A percentile compares a stretch with the other conserved stretches of the same genome.
Conservation (phyloP, 306 rosid species). For the Sindora glabra region DNA sequence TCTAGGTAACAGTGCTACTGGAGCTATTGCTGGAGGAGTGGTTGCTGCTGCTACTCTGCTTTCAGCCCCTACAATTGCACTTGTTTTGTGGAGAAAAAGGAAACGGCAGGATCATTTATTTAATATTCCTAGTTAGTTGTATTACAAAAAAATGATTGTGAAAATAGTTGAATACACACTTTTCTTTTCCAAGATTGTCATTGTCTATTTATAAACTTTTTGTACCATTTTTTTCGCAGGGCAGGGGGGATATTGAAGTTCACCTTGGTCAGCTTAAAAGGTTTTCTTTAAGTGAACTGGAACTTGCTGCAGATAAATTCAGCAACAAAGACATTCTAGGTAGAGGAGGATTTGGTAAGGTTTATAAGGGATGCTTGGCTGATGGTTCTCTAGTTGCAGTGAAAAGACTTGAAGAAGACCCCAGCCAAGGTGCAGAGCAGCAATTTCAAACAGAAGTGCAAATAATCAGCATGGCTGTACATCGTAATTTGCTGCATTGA, state of each 20-base stretch:
- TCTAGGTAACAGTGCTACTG: slow-evolving; percentile 54
- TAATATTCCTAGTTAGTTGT: slow-evolving; percentile 96
- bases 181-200: not conserved
- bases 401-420: slow-evolving; percentile 22
- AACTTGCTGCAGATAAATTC: not conserved
- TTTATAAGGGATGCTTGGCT: slow-evolving; percentile 12
- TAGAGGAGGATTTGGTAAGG: slow-evolving; percentile 14
- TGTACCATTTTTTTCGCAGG: not conserved
- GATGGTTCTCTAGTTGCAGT: slow-evolving; percentile 19
- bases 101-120: slow-evolving; percentile 78
- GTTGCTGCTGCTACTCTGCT: slow-evolving; percentile 92
- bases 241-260: slow-evolving; percentile 14
- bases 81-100: slow-evolving; percentile 68
- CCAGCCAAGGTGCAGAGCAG: slow-evolving; percentile 1
- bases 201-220: slow-evolving; percentile 4
- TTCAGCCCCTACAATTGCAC: slow-evolving; percentile 93
- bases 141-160: no score
- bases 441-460: slow-evolving; percentile 15
- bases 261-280: slow-evolving; percentile 19
- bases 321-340: slow-evolving; percentile 5
- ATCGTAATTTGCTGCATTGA: slow-evolving; percentile 17
- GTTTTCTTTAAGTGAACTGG: slow-evolving; percentile 15
- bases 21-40: slow-evolving; percentile 98
- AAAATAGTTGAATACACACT: not conserved
- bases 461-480: slow-evolving; percentile 21